These are phyloP conservation scores for Tulasnella sp. DNA, from an alignment of 768 basidiomycete genomes.

Conservation along the genomic window DNA sequence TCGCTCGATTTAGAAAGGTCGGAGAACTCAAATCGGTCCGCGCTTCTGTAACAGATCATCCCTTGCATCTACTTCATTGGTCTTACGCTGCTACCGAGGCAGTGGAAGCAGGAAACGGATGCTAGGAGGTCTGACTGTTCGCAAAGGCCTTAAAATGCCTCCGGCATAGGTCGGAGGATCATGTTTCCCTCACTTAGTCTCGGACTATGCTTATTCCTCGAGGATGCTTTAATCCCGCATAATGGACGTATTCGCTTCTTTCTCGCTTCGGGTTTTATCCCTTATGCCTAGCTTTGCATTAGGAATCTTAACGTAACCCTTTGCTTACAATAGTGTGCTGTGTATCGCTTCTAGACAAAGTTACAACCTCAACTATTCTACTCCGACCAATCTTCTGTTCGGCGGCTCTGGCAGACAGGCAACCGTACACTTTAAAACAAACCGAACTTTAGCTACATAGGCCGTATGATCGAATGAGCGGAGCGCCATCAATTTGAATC, in stretches of 20 bases:
- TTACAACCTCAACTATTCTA: too few relatives aligned
- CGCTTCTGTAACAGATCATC: not conserved
- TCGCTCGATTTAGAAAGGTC: not conserved
- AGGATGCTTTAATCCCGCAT: not conserved
- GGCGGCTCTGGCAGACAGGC: too few relatives aligned
- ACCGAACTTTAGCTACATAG: too few relatives aligned
- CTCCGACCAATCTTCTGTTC: too few relatives aligned
- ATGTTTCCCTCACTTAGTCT: not conserved
- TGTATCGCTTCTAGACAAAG: too few relatives aligned
- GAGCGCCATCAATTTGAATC: too few relatives aligned
- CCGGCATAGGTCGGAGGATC: not conserved
- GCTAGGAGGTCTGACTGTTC: not conserved
- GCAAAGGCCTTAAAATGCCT: not conserved
- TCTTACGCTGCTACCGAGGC: not conserved
- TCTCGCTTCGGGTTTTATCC: not conserved
- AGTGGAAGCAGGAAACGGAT: slow-evolving; percentile 5
- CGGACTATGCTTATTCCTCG: not conserved
- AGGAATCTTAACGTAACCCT: too few relatives aligned
- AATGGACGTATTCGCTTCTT: not conserved
- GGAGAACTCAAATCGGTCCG: not conserved
- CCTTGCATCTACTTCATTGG: slow-evolving; percentile 2
- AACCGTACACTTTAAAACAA: too few relatives aligned
- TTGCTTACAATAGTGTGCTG: too few relatives aligned
- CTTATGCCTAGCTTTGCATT: too few relatives aligned
- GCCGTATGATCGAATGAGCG: too few relatives aligned